Base-by-base conservation (phyloP, 441 rosid species). In the Viola pubescens region DNA sequence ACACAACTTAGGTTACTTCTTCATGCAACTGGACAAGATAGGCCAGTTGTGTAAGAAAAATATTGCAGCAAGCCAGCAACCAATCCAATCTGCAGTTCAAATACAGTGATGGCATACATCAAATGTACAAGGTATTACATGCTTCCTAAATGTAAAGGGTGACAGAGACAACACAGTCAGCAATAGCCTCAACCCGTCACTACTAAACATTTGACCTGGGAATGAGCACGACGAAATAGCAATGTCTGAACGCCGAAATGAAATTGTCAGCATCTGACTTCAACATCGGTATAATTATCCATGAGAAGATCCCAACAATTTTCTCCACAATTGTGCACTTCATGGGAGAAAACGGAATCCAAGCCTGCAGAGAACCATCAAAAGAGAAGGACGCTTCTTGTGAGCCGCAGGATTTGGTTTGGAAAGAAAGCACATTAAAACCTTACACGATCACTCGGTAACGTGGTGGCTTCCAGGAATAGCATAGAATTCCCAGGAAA, bases 101-200 rank as follows among this genome's bases (percentile, higher is more conserved):
- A 63, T 54, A 45, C 58, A 52, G 40, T 60, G 37, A 59, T 56
- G 54, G 45, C 65, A 65, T 59, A 60, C 61, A 70, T 68, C 58
- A 65, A 56, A 58, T 56, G 59, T 58, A 66, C 63, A 70, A 4
- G 6, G 67, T 57, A 66, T 65, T 62, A 66, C 71, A 73, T 39
- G 73, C 56, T 70, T 65, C 63, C 57, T 37, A 26, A 44, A 53
- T 52, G 46, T 67, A 59, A 50, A 14, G 49, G 69, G 41, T 43
- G 61, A 63, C 57, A 60, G 14, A 19, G 52, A 54, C 56, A 26
- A 63, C 59, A 66, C 58, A 56, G 68, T 62, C 54, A 56, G 74
- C 56, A 38, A 60, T 13, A 40, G 59, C 61, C 47, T 67, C 62
- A 49, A 64, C 56, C 70, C 54, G 61, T 65, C 68, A 34, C 52